Percentiles rank a stretch among this genome's conserved stretches.
Conservation (phyloP, 2,329 filamentous ascomycete species). For the Trichoderma koningii region DNA sequence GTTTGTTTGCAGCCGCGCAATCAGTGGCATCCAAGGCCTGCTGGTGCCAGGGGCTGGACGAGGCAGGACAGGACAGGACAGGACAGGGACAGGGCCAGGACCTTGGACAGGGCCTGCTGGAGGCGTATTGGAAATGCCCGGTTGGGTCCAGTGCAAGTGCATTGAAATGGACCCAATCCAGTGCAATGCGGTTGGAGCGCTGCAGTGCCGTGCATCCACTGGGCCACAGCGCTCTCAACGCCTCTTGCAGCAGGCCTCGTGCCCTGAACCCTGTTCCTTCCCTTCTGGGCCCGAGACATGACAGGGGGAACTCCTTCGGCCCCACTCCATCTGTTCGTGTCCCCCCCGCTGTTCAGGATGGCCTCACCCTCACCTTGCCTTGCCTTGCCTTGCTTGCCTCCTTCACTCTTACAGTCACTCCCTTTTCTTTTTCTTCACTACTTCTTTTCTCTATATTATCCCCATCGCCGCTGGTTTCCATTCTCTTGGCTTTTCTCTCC, state of each 20-base stretch:
- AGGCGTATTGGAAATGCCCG: not conserved
- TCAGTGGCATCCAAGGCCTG: conserved; percentile 4
- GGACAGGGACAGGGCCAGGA: not conserved
- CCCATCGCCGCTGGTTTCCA: conserved; percentile 14
- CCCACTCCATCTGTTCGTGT: conserved; percentile 7
- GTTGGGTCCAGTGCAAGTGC: not conserved
- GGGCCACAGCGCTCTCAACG: not conserved
- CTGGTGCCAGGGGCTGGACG: conserved; percentile 20
- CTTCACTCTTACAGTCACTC: not conserved
- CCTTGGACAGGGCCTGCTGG: not conserved
- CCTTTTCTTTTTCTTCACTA: not conserved
- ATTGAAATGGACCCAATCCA: not conserved
- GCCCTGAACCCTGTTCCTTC: not conserved
- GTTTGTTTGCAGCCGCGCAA: not conserved
- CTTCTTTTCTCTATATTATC: conserved; percentile 14
- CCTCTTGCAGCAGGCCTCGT: not conserved
- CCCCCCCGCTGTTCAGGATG: conserved; percentile 7
- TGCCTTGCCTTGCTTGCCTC: not conserved
- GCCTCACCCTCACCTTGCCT: not conserved
- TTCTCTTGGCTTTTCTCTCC: conserved; percentile 29
- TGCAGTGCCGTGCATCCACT: not conserved
- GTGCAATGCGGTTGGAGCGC: not conserved
- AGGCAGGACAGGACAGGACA: too few species aligned
- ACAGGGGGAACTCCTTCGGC: conserved; percentile 10
- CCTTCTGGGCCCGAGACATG: not conserved